These are phyloP conservation scores for Wickerhamiella bombiphila DNA, from an alignment of 805 yeast genomes.

Conservation along the genomic window DNA sequence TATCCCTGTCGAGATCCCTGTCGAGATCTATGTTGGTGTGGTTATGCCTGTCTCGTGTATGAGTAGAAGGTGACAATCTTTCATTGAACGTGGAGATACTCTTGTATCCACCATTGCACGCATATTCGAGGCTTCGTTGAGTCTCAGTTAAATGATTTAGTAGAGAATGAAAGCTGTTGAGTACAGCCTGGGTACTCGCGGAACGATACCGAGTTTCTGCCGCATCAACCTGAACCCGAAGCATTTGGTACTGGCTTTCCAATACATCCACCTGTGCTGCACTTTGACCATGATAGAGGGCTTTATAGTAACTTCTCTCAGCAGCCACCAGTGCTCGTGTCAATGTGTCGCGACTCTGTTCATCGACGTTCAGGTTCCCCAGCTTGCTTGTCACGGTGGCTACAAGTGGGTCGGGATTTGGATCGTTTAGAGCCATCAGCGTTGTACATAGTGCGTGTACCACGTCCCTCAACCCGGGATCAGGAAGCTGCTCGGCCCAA, in stretches of 20 bases:
- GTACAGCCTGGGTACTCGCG: not conserved
- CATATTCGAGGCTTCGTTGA: not conserved
- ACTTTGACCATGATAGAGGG: not conserved
- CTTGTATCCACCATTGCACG: not conserved
- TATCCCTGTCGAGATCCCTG: too few species aligned
- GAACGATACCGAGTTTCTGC: not conserved
- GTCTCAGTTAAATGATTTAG: not conserved
- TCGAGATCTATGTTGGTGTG: too few species aligned
- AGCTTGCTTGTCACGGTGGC: not conserved
- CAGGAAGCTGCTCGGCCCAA: conserved; percentile 16
- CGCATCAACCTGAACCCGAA: not conserved
- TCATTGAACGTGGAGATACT: not conserved
- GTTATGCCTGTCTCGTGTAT: too few species aligned
- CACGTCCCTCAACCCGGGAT: not conserved
- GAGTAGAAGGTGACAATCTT: too few species aligned
- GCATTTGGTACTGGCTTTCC: not conserved
- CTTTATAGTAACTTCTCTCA: not conserved
- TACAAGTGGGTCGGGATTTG: not conserved
- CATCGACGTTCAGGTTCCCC: not conserved
- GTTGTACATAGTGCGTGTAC: not conserved
- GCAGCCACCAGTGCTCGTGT: not conserved
- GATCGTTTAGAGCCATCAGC: not conserved
- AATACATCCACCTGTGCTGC: not conserved
- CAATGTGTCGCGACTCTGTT: not conserved
- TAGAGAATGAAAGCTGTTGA: not conserved